phyloP scores from a whole-genome alignment of 139 green algal genomes.

The Marvania coccoides region DNA sequence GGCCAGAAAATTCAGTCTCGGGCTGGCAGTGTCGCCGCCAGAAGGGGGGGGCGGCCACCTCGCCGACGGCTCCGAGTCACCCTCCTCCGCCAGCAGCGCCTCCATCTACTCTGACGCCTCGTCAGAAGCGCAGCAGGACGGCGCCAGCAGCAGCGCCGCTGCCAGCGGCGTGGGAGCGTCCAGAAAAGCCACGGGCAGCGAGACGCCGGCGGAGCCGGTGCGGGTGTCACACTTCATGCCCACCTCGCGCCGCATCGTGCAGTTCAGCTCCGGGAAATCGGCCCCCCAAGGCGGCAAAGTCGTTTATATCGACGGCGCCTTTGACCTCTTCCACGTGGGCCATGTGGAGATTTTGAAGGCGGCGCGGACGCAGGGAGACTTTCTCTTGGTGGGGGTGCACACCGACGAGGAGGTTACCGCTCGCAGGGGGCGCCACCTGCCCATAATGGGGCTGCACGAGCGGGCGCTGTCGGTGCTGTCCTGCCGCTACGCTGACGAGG shows the following conservation, averaged over 20 bases:
- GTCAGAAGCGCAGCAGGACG: neutral
- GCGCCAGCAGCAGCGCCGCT: too few species aligned
- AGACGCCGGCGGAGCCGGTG: neutral
- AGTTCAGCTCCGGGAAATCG: constrained; percentile 27
- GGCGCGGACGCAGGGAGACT: constrained; percentile 81
- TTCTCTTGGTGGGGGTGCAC: constrained; percentile 96
- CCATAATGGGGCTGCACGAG: constrained; percentile 98
- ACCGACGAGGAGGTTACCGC: constrained; percentile 81
- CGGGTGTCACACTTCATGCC: constrained; percentile 79
- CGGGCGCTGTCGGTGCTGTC: constrained; percentile 87
- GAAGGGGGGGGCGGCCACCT: too few species aligned
- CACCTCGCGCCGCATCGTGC: constrained; percentile 83
- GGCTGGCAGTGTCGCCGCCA: too few species aligned
- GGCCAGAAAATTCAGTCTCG: neutral
- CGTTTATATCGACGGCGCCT: constrained; percentile 98
- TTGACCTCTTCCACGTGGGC: constrained; percentile 96
- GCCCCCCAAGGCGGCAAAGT: constrained; percentile 57
- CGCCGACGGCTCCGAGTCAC: too few species aligned
- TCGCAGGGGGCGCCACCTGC: constrained; percentile 74
- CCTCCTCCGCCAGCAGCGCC: too few species aligned
- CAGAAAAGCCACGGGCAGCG: neutral
- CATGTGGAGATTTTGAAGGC: constrained; percentile 87
- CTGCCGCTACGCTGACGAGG: constrained; percentile 95
- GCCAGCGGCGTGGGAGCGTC: neutral
- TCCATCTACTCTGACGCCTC: neutral